Evolutionary conservation across 352 stramenopile species (phyloP).

Genomic region (Phytophthora brassicae): DNA sequence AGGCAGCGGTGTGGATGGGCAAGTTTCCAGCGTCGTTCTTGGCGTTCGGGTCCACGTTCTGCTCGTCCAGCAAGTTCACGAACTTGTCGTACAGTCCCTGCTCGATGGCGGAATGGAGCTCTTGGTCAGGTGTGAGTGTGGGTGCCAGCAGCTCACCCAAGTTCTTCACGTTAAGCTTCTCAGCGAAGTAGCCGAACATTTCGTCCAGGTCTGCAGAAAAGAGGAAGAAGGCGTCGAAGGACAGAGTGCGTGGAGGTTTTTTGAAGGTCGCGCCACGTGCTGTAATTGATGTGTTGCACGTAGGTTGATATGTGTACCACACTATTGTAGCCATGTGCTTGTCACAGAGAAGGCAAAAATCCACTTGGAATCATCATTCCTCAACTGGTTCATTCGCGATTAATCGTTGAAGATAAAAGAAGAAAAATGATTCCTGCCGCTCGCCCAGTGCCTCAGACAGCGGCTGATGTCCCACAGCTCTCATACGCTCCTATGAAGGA

Average conservation of each 20-base stretch:
- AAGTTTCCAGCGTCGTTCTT: conserved; percentile 76
- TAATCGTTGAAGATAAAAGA: conserved; percentile 6
- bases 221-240: neutral
- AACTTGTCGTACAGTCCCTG: conserved; percentile 77
- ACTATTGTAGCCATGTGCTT: conserved; percentile 16
- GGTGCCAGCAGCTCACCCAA: conserved; percentile 86
- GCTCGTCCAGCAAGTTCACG: conserved; percentile 64
- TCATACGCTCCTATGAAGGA: conserved; percentile 23
- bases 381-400: conserved; percentile 2
- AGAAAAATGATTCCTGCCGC: conserved; percentile 32
- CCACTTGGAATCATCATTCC: too few species aligned
- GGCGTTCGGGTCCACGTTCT: conserved; percentile 66
- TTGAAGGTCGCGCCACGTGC: conserved; percentile 13
- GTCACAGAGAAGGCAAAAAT: conserved; percentile 14
- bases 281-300: neutral
- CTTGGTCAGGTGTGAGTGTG: conserved; percentile 85
- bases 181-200: conserved; percentile 90
- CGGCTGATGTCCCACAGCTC: conserved; percentile 31
- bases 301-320: neutral
- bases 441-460: conserved; percentile 29
- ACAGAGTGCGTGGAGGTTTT: neutral
- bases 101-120: conserved; percentile 81
- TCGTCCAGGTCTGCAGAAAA: conserved; percentile 3
- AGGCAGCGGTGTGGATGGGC: conserved; percentile 84
- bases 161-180: conserved; percentile 91